Base-by-base conservation (phyloP, 1,284 basidiomycete species). In the Naganishia sp. region DNA sequence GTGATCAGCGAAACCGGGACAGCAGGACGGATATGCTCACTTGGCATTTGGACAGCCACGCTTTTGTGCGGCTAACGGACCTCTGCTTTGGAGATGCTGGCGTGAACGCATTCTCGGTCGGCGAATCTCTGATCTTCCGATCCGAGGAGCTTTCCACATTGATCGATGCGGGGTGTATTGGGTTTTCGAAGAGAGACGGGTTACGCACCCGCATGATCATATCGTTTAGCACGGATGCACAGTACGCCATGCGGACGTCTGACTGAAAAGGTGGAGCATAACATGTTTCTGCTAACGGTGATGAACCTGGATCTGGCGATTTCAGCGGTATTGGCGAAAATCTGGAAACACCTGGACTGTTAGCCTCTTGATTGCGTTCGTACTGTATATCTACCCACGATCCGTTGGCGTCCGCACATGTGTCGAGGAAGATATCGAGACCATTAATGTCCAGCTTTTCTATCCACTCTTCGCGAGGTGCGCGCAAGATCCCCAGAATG, bases 151-250 rank as follows among this genome's bases (percentile, higher is more conserved):
- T 13, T 39, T 39, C 13, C 4, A 13, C 36, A 39, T 39, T 9
- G 13, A 10, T 39, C 13, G 36, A 5, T 39, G 36, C 36, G 13
- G 36, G 13, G 36, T 13, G 36, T 39, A 13, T 39, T 39, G 7
- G 6, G 36, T 13, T 39, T 39, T 39, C 36, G 2, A 39, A 7
- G 36, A 10, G 36, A 10, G 36, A 39, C 13, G 36, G 10, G 36
- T 39, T 7, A 7, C 36, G 36, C 36, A 49, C 50, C 13, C 63
- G 16, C 10, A 0, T 44, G 39, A 57, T 50, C 54, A 94, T 86
- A 55, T 82, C 84, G 66, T 87, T 86, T 69, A 95, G 86, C 5
- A 87, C 89, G 72, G 92, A 90, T 0, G 93, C 94, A 71, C 91
- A 94, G 75, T 96, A 98, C 0, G 88, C 83, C 69, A 92, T 92